Conservation (phyloP, 352 stramenopile species). For the Blastocystis sp. region DNA sequence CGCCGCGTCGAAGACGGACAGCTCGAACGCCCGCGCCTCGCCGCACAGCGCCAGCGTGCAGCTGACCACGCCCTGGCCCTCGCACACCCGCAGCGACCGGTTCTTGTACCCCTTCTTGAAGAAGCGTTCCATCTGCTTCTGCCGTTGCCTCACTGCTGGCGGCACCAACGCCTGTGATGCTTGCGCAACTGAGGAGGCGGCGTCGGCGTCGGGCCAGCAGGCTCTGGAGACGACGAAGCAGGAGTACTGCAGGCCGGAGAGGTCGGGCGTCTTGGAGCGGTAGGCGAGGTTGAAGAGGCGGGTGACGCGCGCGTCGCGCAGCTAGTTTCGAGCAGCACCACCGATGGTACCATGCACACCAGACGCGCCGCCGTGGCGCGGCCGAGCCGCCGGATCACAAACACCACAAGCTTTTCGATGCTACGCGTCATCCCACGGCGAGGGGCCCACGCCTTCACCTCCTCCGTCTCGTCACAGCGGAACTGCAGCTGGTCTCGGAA, state of each 20-base stretch:
- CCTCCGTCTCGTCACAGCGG: not conserved
- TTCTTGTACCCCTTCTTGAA: slow-evolving; percentile 14
- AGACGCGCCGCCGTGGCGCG: not conserved
- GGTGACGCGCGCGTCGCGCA: not conserved
- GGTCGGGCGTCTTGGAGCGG: not conserved
- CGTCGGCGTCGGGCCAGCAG: not conserved
- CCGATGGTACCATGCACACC: slow-evolving; percentile 1
- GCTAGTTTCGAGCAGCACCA: not conserved
- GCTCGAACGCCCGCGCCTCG: not conserved
- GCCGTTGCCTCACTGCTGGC: not conserved
- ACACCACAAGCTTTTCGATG: slow-evolving; percentile 9
- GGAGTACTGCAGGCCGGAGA: not conserved
- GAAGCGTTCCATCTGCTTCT: not conserved
- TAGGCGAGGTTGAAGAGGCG: not conserved
- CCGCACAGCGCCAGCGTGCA: not conserved
- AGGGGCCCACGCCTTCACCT: not conserved
- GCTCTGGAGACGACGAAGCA: slow-evolving; percentile 3
- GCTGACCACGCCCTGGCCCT: not conserved
- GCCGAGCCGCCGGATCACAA: slow-evolving; percentile 7
- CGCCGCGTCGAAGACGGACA: not conserved
- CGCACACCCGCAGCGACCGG: not conserved
- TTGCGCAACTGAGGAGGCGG: not conserved
- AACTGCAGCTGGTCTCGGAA: not conserved
- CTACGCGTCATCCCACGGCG: not conserved
- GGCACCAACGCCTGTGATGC: not conserved